Evolutionary conservation across 2,329 filamentous ascomycete genomes (phyloP).

Genomic region (Diplocarpon rosae): DNA sequence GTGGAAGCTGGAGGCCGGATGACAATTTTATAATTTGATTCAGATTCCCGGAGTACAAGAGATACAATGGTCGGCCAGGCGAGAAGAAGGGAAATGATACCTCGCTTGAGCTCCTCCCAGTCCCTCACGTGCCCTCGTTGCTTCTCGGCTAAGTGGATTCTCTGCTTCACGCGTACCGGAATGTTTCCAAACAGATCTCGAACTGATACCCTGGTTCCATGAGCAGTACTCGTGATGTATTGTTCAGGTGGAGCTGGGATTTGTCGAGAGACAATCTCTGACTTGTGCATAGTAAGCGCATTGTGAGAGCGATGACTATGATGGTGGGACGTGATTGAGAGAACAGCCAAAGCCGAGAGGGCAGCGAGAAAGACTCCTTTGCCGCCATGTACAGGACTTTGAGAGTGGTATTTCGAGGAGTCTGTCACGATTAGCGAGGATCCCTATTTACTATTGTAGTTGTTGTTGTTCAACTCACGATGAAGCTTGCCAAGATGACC

Average conservation of each 20-base stretch:
- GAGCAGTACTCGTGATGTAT: conserved; percentile 39
- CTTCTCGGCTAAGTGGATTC: conserved; percentile 43
- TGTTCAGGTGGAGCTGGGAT: conserved; percentile 49
- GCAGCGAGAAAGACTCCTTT: conserved; percentile 70
- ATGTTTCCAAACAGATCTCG: conserved; percentile 80
- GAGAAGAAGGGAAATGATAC: conserved; percentile 55
- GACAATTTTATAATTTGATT: conserved; percentile 13
- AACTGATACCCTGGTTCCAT: conserved; percentile 68
- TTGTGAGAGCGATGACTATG: conserved; percentile 47
- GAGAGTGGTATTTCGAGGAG: conserved; percentile 59
- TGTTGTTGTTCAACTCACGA: conserved; percentile 39
- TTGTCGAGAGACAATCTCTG: conserved; percentile 52
- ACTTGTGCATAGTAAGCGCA: conserved; percentile 59
- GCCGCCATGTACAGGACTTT: conserved; percentile 46
- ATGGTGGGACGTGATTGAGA: conserved; percentile 67
- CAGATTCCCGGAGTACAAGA: conserved; percentile 45
- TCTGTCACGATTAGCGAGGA: conserved; percentile 37
- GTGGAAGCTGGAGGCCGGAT: conserved; percentile 16
- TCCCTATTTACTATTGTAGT: conserved; percentile 1
- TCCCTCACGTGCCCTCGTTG: conserved; percentile 42
- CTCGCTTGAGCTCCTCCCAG: conserved; percentile 37
- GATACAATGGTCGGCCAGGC: conserved; percentile 49
- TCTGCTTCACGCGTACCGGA: conserved; percentile 80
- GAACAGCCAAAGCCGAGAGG: conserved; percentile 61
- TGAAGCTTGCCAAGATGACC: conserved; percentile 66